A percentile compares a stretch with the other conserved stretches of the same genome.
Conservation (phyloP, 2,329 filamentous ascomycete genomes). For the Aspergillus eucalypticola region DNA sequence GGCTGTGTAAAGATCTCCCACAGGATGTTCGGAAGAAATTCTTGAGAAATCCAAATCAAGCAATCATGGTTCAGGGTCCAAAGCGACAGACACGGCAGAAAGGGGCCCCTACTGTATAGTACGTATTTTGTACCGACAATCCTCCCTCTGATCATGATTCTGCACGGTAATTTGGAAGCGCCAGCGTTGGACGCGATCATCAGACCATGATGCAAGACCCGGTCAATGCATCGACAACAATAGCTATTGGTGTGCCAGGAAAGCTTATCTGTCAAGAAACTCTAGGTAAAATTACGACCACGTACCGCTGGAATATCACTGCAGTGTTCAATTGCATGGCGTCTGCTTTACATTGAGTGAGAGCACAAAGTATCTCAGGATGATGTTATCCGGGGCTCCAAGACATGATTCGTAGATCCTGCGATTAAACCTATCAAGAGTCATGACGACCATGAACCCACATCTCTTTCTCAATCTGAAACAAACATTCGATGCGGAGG, state of each 20-base stretch:
- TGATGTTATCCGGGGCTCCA: too few species aligned
- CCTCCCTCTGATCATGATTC: background rate
- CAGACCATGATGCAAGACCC: conserved; percentile 2
- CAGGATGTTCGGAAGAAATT: too few species aligned
- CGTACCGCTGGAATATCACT: too few species aligned
- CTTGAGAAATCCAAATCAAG: too few species aligned
- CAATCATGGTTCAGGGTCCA: background rate
- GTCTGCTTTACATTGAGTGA: too few species aligned
- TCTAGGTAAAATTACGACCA: background rate
- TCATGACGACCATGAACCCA: background rate
- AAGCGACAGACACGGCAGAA: background rate
- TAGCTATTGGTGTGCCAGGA: background rate
- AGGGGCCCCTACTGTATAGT: too few species aligned
- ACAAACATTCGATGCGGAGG: background rate
- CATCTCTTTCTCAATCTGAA: background rate
- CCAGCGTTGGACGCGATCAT: background rate
- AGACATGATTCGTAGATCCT: background rate
- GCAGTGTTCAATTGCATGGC: too few species aligned
- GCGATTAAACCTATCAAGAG: background rate
- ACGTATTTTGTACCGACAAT: background rate
- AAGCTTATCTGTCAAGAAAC: background rate
- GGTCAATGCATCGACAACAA: background rate
- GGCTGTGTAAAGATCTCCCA: too few species aligned
- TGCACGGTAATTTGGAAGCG: background rate
- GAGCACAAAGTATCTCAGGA: too few species aligned